Evolutionary conservation across 2,329 filamentous ascomycete species (phyloP), one percentile per base, ranked within the genome.

Genomic region (Penicillium sp.): DNA sequence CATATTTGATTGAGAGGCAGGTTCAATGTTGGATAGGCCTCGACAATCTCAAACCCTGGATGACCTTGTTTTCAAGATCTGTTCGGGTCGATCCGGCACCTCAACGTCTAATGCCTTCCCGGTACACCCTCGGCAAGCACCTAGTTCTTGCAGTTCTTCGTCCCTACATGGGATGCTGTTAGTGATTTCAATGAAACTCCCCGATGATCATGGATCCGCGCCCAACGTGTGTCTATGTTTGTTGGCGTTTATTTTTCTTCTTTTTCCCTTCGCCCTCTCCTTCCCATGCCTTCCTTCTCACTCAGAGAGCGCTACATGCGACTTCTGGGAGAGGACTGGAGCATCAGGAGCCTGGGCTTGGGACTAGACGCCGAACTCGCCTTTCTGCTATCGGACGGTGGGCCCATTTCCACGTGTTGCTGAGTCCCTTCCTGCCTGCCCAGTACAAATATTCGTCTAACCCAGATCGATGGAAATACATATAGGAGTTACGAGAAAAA

Each of bases 241-340:
- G 52, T 48, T 48, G 63, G 52, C 56, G 38, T 55, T 52, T 55
- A 54, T 38, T 52, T 44, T 38, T 60, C 50, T 56, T 52, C 52
- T 54, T 64, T 58, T 56, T 61, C 60, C 59, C 53, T 64, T 25
- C 15, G 21, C 25, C 49, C 52, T 53, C 38, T 31, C 34, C 39
- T 27, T 42, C 48, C 51, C 53, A 37, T 53, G 51, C 56, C 55
- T 64, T 72, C 56, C 55, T 64, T 72, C 72, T 74, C 72, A 74
- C 58, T 65, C 67, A 68, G 63, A 56, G 57, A 57, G 58, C 66
- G 68, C 70, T 74, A 72, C 50, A 72, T 58, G 71, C 66, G 67
- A 53, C 57, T 70, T 62, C 60, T 72, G 71, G 66, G 69, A 72
- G 71, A 74, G 71, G 52, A 55, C 29, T 21, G 18, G 18, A 29